Percentiles rank a stretch among this genome's conserved stretches.
phyloP scores from a whole-genome alignment of 257 asterid genomes.

The Plantago elongata region DNA sequence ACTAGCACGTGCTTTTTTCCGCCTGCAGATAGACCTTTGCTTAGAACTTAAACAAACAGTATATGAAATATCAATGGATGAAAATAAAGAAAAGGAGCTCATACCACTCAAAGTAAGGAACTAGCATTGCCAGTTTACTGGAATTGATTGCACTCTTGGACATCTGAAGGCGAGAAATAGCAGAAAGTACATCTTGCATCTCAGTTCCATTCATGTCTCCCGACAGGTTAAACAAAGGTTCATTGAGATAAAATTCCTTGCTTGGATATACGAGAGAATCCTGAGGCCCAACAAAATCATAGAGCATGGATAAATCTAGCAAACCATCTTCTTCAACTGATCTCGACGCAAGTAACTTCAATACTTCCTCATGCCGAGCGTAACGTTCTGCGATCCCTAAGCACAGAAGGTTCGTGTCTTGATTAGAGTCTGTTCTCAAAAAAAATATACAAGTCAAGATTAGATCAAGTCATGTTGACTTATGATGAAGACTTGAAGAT shows the following conservation, averaged over 20 bases:
- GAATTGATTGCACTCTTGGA: constrained; percentile 40
- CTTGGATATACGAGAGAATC: constrained; percentile 50
- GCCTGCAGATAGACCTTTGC: constrained; percentile 36
- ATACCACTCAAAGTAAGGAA: constrained; percentile 92
- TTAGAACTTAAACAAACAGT: neutral
- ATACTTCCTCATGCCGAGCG: constrained; percentile 45
- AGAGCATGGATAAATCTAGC: constrained; percentile 36
- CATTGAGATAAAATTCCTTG: constrained; percentile 39
- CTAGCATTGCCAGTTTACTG: constrained; percentile 61
- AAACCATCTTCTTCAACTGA: constrained; percentile 42
- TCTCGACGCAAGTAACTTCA: constrained; percentile 56
- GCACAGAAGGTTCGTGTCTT: constrained; percentile 34
- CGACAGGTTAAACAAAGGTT: constrained; percentile 32
- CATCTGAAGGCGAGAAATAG: constrained; percentile 38
- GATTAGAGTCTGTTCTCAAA: constrained; percentile 39
- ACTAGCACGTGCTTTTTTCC: constrained; percentile 32
- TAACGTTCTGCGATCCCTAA: constrained; percentile 59
- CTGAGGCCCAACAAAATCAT: constrained; percentile 43
- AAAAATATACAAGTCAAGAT: constrained; percentile 15
- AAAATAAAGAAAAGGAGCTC: neutral
- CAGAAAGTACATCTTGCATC: constrained; percentile 45
- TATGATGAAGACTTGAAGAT: neutral
- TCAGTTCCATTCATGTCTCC: constrained; percentile 33
- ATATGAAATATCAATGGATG: neutral
- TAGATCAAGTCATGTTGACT: neutral